Conservation (phyloP, 306 rosid species). For the Canavalia ensiformis region DNA sequence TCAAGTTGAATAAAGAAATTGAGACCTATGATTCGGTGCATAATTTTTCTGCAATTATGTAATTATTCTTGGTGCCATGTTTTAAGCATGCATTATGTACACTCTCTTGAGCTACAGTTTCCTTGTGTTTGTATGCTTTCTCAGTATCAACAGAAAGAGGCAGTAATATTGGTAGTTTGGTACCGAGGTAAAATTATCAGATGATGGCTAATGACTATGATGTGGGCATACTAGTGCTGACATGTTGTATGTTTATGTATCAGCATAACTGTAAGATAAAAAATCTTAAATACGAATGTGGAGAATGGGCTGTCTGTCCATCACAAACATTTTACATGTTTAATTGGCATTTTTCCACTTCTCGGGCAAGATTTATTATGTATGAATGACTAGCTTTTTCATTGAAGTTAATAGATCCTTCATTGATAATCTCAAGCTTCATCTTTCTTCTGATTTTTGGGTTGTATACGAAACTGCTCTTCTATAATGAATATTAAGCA, state of each 20-base stretch:
- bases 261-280: slow-evolving; percentile 4
- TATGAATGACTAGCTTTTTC: not conserved
- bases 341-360: not conserved
- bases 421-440: slow-evolving; percentile 7
- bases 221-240: not conserved
- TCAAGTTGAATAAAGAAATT: not conserved
- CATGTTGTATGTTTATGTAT: not conserved
- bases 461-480: slow-evolving; percentile 16
- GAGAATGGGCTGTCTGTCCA: not conserved
- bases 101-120: not conserved
- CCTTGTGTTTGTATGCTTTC: not conserved
- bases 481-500: slow-evolving; percentile 3
- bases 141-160: slow-evolving; percentile 11
- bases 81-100: not conserved
- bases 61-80: not conserved
- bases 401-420: slow-evolving; percentile 7
- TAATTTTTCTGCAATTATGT: not conserved
- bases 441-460: not conserved
- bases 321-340: slow-evolving; percentile 1
- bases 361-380: slow-evolving; percentile 5
- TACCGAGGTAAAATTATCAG: not conserved
- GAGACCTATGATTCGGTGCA: not conserved
- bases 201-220: not conserved
- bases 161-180: too few relatives aligned
- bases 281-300: not conserved